Evolutionary conservation across 306 rosid species (phyloP).

Genomic region (Ceratonia siliqua): DNA sequence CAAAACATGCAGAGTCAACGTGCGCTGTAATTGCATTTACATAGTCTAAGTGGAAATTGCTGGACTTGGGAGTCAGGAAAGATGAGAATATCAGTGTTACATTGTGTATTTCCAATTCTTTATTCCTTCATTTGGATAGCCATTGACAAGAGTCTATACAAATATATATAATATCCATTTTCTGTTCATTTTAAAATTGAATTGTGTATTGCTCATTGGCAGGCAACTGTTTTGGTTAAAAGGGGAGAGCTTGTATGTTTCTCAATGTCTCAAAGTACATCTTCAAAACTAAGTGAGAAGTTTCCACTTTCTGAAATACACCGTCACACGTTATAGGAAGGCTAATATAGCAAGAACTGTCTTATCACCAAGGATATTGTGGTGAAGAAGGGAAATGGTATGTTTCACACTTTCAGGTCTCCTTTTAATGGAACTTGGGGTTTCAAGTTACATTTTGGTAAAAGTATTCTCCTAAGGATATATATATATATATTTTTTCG

Average conservation of each 20-base stretch:
- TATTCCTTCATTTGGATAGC: not conserved
- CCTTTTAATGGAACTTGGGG: slow-evolving; percentile 21
- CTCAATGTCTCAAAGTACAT: not conserved
- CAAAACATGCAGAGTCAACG: not conserved
- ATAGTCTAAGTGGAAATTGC: not conserved
- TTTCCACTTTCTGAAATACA: not conserved
- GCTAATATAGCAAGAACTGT: not conserved
- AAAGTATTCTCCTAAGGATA: slow-evolving; percentile 20
- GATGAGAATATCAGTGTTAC: slow-evolving; percentile 25
- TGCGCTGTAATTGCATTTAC: slow-evolving; percentile 27
- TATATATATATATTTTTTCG: too few species aligned
- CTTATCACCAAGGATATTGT: slow-evolving; percentile 18
- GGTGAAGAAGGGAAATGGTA: slow-evolving; percentile 49
- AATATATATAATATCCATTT: not conserved
- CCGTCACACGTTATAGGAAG: not conserved
- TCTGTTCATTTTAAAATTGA: slow-evolving; percentile 7
- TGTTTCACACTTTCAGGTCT: slow-evolving; percentile 27
- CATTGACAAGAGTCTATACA: not conserved
- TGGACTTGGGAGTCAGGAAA: not conserved
- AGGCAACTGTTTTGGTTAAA: slow-evolving; percentile 19
- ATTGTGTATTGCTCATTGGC: slow-evolving; percentile 32
- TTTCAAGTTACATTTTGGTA: slow-evolving; percentile 27
- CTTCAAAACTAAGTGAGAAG: slow-evolving; percentile 7
- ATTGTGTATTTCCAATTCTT: slow-evolving; percentile 26
- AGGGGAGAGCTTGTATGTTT: slow-evolving; percentile 21